These are phyloP conservation scores for Backusella mclennaniae DNA, from an alignment of 192 early-diverging fungal genomes.

Conservation along the genomic window DNA sequence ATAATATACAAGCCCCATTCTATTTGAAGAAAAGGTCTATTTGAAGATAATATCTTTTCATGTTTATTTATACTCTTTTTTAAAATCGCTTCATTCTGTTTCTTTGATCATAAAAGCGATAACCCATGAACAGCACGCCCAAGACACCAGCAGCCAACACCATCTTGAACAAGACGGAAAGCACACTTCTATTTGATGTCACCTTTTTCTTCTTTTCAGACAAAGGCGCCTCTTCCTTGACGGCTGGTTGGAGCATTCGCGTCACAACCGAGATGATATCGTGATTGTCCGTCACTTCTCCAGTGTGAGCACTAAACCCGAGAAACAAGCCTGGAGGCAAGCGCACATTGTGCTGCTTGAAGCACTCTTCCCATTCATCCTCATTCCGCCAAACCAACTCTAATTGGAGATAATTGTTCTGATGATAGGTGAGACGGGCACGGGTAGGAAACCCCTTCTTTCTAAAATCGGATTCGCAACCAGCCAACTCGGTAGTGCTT, in stretches of 20 bases:
- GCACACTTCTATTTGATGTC: background rate
- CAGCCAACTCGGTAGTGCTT: conserved; percentile 55
- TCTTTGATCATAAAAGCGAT: conserved; percentile 25
- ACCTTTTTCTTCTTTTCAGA: background rate
- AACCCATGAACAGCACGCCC: conserved; percentile 24
- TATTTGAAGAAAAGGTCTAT: background rate
- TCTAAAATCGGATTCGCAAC: conserved; percentile 79
- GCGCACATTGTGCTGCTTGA: conserved; percentile 64
- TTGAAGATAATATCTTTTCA: background rate
- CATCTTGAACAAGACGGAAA: conserved; percentile 26
- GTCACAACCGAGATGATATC: conserved; percentile 50
- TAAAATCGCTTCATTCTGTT: conserved; percentile 32
- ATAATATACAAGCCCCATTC: background rate
- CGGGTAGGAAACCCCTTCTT: conserved; percentile 56
- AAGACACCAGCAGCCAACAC: conserved; percentile 11
- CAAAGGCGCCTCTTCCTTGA: background rate
- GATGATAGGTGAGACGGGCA: conserved; percentile 73
- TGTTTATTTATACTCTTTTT: background rate
- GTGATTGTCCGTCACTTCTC: conserved; percentile 67
- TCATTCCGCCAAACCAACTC: conserved; percentile 32
- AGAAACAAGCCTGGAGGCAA: conserved; percentile 76
- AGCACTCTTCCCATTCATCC: conserved; percentile 81
- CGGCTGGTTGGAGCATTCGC: conserved; percentile 9
- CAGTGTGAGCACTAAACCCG: conserved; percentile 91
- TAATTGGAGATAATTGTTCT: conserved; percentile 53